Evolutionary conservation across 257 asterid species (phyloP).

Genomic region (Ilex asprella): DNA sequence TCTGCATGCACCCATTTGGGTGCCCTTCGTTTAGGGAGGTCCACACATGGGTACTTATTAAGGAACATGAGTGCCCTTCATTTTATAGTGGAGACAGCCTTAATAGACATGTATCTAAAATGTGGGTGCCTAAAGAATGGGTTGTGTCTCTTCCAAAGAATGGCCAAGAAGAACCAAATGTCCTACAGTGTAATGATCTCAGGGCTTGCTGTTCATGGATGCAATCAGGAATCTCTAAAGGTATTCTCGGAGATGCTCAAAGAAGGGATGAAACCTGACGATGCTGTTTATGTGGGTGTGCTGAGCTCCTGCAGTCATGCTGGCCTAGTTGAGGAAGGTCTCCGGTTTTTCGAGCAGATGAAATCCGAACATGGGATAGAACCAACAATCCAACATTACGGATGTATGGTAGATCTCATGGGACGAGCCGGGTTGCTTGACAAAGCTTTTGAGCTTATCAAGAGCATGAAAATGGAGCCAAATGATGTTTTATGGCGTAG

Average conservation of each 20-base stretch:
- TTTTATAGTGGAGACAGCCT: slow-evolving; percentile 54
- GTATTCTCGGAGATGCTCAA: slow-evolving; percentile 50
- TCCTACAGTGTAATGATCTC: slow-evolving; percentile 64
- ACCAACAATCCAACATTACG: slow-evolving; percentile 71
- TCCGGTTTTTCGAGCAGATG: slow-evolving; percentile 42
- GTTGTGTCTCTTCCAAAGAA: slow-evolving; percentile 38
- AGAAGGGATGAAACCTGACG: slow-evolving; percentile 54
- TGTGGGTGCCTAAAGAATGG: slow-evolving; percentile 65
- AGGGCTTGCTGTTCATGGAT: slow-evolving; percentile 62
- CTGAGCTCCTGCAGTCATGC: slow-evolving; percentile 64
- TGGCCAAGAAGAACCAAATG: slow-evolving; percentile 38
- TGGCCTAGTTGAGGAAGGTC: slow-evolving; percentile 54
- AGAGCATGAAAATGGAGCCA: slow-evolving; percentile 56
- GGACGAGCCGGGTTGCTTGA: slow-evolving; percentile 50
- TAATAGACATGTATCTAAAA: slow-evolving; percentile 59
- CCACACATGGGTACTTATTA: slow-evolving; percentile 48
- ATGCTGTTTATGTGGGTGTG: slow-evolving; percentile 58
- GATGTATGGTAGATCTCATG: slow-evolving; percentile 75
- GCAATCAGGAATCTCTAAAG: slow-evolving; percentile 45
- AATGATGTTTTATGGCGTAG: slow-evolving; percentile 71
- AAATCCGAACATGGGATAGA: slow-evolving; percentile 34
- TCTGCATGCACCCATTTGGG: slow-evolving; percentile 67
- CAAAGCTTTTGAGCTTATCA: slow-evolving; percentile 50
- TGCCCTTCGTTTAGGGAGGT: slow-evolving; percentile 48
- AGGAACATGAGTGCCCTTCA: slow-evolving; percentile 62